Evolutionary conservation across 176 grass and related monocot genomes (phyloP), one percentile per base, ranked within the genome.

Genomic region (Avena eriantha): DNA sequence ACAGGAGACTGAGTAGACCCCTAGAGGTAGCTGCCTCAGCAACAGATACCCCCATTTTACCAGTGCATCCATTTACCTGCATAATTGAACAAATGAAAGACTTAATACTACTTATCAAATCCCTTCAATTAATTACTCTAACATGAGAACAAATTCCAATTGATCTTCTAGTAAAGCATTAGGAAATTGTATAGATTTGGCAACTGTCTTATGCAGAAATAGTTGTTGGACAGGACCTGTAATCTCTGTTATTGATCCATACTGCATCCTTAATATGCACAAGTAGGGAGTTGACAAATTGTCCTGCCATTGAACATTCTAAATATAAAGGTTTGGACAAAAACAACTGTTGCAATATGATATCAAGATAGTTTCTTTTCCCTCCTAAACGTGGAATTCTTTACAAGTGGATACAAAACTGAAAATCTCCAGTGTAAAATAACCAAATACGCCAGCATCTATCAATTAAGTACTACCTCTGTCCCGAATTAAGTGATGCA

Each of bases 41-140:
- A 73, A 94, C 92, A 81, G 86, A 84, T 82, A 73, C 26, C 39
- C 92, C 96, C 92, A 93, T 98, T 56, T 98, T 98, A 46, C 97
- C 93, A 73, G 79, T 94, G 87, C 97, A 96, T 43, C 93, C 92
- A 90, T 96, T 98, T 53, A 98, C 97, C 94, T 98, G 86, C 69
- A 90, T 12, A 53, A 77, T 70, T 56, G 51, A 81, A 61, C 17
- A 82, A 82, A 78, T 33, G 7, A 60, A 82, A 83, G 14, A 72
- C 11, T 55, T 33, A 82, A 76, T 72, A 73, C 9, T 18, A 45
- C 23, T 76, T 78, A 56, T 17, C 3, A 63, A 31, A 64, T 31
- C 5, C 11, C 21, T 26, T 73, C 47, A 50, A 68, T 48, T n/a
- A 36, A 22, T 63, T 16, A 84, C 24, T 18, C 4, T 76, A 66